A percentile compares a stretch with the other conserved stretches of the same genome.
phyloP scores from a whole-genome alignment of 495 filamentous ascomycete genomes.

The Penicillium lividum region DNA sequence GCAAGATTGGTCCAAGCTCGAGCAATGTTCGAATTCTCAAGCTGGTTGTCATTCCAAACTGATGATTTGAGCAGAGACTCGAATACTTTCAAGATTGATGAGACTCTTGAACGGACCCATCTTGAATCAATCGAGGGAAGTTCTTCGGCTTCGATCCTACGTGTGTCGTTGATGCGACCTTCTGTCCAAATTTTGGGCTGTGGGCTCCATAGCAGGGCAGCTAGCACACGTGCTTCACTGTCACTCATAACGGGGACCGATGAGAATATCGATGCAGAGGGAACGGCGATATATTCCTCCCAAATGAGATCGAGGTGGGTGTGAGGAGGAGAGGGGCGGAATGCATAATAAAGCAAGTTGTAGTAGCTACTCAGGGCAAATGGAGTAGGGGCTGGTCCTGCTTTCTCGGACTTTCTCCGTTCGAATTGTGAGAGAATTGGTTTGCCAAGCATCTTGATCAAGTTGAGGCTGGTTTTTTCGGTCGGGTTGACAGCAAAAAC shows the following conservation, averaged over 20 bases:
- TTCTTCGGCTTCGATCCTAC: slow-evolving; percentile 63
- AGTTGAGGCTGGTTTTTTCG: slow-evolving; percentile 56
- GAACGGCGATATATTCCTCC: slow-evolving; percentile 68
- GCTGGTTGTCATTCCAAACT: slow-evolving; percentile 52
- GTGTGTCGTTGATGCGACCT: slow-evolving; percentile 60
- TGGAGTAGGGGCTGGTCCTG: slow-evolving; percentile 56
- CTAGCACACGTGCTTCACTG: slow-evolving; percentile 63
- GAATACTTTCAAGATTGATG: slow-evolving; percentile 61
- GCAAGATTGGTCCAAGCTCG: slow-evolving; percentile 70
- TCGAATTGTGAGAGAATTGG: slow-evolving; percentile 71
- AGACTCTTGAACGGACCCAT: slow-evolving; percentile 78
- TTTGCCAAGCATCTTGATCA: slow-evolving; percentile 66
- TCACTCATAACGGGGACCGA: slow-evolving; percentile 37
- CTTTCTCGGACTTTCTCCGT: slow-evolving; percentile 58
- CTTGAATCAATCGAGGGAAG: slow-evolving; percentile 77
- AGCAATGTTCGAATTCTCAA: slow-evolving; percentile 44
- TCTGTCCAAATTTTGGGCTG: slow-evolving; percentile 71
- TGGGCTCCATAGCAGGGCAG: slow-evolving; percentile 65
- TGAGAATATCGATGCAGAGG: slow-evolving; percentile 38
- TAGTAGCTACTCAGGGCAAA: slow-evolving; percentile 69
- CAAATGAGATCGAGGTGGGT: slow-evolving; percentile 73
- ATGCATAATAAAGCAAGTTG: slow-evolving; percentile 82
- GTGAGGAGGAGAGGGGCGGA: slow-evolving; percentile 64
- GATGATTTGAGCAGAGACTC: slow-evolving; percentile 61
- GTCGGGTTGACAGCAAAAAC: slow-evolving; percentile 68